A percentile compares a stretch with the other conserved stretches of the same genome.
phyloP scores from a whole-genome alignment of 495 filamentous ascomycete species.

The Delitschia confertaspora region DNA sequence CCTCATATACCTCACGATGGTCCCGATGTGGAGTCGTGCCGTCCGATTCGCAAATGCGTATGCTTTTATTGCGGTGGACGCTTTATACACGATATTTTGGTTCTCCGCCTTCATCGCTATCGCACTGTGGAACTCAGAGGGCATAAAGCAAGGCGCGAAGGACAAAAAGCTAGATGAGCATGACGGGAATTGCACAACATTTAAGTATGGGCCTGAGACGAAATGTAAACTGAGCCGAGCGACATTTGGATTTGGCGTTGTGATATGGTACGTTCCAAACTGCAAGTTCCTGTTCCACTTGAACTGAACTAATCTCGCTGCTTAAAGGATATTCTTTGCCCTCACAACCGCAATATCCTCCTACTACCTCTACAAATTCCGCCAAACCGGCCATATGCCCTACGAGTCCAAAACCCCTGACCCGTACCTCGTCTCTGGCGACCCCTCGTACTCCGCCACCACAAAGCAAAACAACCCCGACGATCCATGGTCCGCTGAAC shows the following conservation, averaged over 20 bases:
- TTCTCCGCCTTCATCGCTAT: constrained; percentile 72
- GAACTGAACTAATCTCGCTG: constrained; percentile 2
- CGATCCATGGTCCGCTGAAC: constrained; percentile 33
- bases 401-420: constrained; percentile 50
- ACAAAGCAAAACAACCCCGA: constrained; percentile 19
- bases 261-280: constrained; percentile 65
- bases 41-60: constrained; percentile 72
- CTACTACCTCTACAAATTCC: constrained; percentile 70
- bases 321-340: constrained; percentile 60
- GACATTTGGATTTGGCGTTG: constrained; percentile 66
- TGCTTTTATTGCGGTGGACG: constrained; percentile 67
- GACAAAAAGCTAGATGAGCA: constrained; percentile 27
- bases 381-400: constrained; percentile 66
- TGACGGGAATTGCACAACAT: constrained; percentile 42
- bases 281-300: constrained; percentile 46
- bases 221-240: constrained; percentile 69
- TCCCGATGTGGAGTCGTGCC: constrained; percentile 76
- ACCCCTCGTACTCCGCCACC: constrained; percentile 4
- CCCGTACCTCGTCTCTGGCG: constrained; percentile 15
- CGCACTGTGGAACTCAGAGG: constrained; percentile 53
- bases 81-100: constrained; percentile 69
- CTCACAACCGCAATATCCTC: constrained; percentile 64
- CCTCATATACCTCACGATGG: constrained; percentile 73
- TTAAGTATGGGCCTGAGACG: constrained; percentile 44
- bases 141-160: constrained; percentile 31